phyloP scores from a whole-genome alignment of 164 flowering plant species.

The Stephania japonica region DNA sequence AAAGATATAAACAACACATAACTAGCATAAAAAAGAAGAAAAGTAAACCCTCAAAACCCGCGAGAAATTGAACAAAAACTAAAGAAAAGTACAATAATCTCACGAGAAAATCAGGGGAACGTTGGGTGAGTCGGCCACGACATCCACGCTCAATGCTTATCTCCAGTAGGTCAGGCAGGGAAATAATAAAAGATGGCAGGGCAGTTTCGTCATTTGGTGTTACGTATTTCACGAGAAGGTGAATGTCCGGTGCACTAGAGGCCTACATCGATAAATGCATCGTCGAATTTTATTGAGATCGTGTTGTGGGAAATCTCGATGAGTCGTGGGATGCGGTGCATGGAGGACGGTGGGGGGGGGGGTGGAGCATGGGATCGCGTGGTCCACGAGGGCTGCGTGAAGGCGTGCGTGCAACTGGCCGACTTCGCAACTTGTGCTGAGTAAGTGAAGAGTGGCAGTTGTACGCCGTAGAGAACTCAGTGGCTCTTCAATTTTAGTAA shows the following conservation, averaged over 20 bases:
- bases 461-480: too few species aligned
- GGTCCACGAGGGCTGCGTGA: neutral
- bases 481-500: too few species aligned
- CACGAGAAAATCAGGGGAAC: neutral
- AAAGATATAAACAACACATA: too few species aligned
- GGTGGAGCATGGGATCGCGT: neutral
- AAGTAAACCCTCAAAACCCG: neutral
- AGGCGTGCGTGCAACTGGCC: neutral
- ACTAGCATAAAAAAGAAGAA: neutral
- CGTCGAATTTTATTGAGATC: too few species aligned
- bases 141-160: neutral
- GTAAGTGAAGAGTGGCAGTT: neutral
- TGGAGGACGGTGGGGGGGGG: neutral
- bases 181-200: neutral
- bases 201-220: neutral
- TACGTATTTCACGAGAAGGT: too few species aligned
- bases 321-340: neutral
- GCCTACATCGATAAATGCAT: neutral
- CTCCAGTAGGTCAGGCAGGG: neutral
- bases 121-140: neutral
- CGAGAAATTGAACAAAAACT: neutral
- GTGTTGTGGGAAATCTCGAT: too few species aligned
- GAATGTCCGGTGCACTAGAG: neutral
- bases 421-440: neutral
- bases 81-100: neutral